A percentile compares a stretch with the other conserved stretches of the same genome.
Evolutionary conservation across 306 rosid genomes (phyloP).

Genomic region (Vigna unguiculata): DNA sequence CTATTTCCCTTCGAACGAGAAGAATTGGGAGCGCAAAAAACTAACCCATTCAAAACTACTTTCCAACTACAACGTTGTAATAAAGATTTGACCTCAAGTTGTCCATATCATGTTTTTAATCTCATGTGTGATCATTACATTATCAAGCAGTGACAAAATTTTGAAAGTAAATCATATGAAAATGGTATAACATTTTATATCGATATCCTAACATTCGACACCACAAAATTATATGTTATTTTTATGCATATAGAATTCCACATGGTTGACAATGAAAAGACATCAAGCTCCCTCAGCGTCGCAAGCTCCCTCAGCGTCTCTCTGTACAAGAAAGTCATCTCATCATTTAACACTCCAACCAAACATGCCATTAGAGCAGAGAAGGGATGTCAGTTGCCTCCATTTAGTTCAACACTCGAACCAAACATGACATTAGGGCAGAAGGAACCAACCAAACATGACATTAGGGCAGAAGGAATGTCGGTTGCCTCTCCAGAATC

Average conservation of each 20-base stretch:
- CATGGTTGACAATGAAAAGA: constrained; percentile 24
- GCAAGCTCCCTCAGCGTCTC: constrained; percentile 39
- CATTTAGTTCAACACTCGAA: background rate
- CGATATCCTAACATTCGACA: constrained; percentile 36
- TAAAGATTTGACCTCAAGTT: constrained; percentile 7
- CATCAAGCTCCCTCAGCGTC: constrained; percentile 39
- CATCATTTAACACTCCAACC: constrained; percentile 19
- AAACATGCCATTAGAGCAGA: constrained; percentile 19
- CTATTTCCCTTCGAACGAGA: too few relatives aligned
- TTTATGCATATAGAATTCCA: constrained; percentile 26
- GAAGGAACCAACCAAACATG: background rate
- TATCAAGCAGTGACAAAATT: background rate
- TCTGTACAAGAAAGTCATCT: constrained; percentile 51
- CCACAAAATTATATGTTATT: constrained; percentile 41
- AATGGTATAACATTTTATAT: constrained; percentile 39
- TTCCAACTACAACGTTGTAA: too few relatives aligned
- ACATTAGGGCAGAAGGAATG: constrained; percentile 21
- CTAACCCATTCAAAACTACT: too few relatives aligned
- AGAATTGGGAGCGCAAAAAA: too few relatives aligned
- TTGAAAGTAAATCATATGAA: background rate
- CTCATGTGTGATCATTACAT: background rate
- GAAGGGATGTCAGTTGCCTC: constrained; percentile 30
- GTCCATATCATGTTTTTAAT: background rate
- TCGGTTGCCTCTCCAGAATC: constrained; percentile 39
- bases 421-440: constrained; percentile 16